Evolutionary conservation across 108 stramenopile genomes (phyloP), one percentile per base, ranked within the genome.

Genomic region (Nitzschia inconspicua): DNA sequence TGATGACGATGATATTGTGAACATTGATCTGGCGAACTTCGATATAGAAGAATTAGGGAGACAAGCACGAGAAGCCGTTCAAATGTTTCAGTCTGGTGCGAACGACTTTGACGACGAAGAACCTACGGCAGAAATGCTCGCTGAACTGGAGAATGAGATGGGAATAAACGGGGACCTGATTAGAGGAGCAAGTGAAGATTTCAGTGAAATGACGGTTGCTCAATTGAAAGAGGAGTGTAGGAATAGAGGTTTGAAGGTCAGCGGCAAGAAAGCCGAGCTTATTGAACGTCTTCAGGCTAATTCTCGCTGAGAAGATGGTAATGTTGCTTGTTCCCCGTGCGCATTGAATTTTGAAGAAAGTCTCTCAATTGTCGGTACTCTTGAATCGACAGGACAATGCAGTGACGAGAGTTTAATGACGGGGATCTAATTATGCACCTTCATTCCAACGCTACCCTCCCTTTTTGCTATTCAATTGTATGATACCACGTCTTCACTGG

Each of bases 251-350:
- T 64, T 82, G 9, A 60, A 44, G 43, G 59, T 82, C 13, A 57
- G 67, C 19, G 80, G 80, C 27, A 73, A 69, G 26, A 82, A 82
- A 44, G 44, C 76, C 4, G 76, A 74, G 29, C 63, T 82, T 10
- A 62, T 82, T 22, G 69, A 55, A 2, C 60, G 76, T 34, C 50
- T 80, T 44, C 18, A 63, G 41, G 34, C 49, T 29, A 19, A 27
- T 6, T 29, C 50, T 23, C 29, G 14, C 28, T 28, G 47, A 48
- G 23, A n/a, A n/a, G n/a, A n/a, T n/a, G n/a, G n/a, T n/a, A n/a
- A n/a, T n/a, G n/a, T n/a, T n/a, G n/a, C n/a, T n/a, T n/a, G n/a
- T n/a, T n/a, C n/a, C n/a, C n/a, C n/a, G n/a, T n/a, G n/a, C n/a
- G n/a, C n/a, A n/a, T n/a, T n/a, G n/a, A n/a, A n/a, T n/a, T n/a